Percentiles rank a stretch among this genome's conserved stretches.
Evolutionary conservation across 1,284 basidiomycete genomes (phyloP).

Genomic region (Microbotryomycetes sp.): DNA sequence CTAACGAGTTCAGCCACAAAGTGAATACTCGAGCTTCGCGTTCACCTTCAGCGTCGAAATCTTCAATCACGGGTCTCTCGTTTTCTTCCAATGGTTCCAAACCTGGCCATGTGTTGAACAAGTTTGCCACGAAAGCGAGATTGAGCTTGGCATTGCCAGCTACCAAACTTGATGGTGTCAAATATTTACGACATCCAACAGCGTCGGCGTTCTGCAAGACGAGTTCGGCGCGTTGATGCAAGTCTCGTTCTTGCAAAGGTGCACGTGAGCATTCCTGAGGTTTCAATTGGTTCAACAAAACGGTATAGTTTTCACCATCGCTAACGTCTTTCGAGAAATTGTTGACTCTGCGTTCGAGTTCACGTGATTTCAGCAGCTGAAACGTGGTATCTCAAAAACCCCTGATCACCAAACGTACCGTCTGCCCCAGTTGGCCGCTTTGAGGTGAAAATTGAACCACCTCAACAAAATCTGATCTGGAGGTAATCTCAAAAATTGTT

Average conservation of each 20-base stretch:
- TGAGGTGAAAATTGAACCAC: constrained; percentile 99
- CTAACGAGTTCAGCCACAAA: constrained; percentile 93
- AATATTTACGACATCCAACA: constrained; percentile 93
- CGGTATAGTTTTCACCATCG: constrained; percentile 95
- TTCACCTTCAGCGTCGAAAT: constrained; percentile 98
- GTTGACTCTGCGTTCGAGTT: constrained; percentile 63
- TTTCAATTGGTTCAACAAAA: constrained; percentile 90
- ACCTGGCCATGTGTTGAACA: constrained; percentile 96
- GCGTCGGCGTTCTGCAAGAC: constrained; percentile 87
- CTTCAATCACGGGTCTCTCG: constrained; percentile 72
- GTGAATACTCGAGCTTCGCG: constrained; percentile 96
- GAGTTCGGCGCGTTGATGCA: constrained; percentile 78
- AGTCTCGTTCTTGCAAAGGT: constrained; percentile 77
- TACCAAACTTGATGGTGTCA: constrained; percentile 84
- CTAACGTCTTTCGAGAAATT: constrained; percentile 94
- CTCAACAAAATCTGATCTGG: constrained; percentile 93
- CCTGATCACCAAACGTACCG: too few relatives aligned
- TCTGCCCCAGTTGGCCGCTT: constrained; percentile 84
- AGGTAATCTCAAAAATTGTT: constrained; percentile 85
- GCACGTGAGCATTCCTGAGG: constrained; percentile 87
- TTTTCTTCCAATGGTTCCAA: constrained; percentile 85
- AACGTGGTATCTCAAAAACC: not conserved
- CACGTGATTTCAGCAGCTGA: not conserved
- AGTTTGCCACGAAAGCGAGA: constrained; percentile 85
- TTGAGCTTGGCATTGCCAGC: constrained; percentile 97